phyloP scores from a whole-genome alignment of 1,284 basidiomycete genomes.

The Microbotryum silenes-acaulis region DNA sequence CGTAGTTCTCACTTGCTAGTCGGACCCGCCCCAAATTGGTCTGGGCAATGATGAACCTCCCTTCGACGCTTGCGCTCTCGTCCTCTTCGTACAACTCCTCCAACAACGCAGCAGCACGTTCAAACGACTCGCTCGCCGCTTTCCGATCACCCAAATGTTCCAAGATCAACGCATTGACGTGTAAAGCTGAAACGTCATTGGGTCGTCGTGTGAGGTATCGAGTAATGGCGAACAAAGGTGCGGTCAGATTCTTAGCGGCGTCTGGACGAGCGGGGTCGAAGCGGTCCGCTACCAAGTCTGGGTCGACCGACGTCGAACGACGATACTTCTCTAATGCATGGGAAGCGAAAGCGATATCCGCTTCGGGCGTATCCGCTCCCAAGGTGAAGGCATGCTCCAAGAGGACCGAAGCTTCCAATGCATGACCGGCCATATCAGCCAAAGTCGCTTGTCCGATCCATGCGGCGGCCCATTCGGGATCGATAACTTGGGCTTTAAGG shows the following conservation, averaged over 20 bases:
- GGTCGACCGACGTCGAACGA: conserved; percentile 28
- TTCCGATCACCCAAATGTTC: conserved; percentile 71
- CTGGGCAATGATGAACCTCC: conserved; percentile 72
- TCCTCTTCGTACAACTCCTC: conserved; percentile 81
- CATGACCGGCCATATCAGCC: conserved; percentile 59
- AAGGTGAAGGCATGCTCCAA: conserved; percentile 70
- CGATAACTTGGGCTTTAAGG: conserved; percentile 76
- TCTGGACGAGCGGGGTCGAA: conserved; percentile 24
- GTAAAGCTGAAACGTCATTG: conserved; percentile 63
- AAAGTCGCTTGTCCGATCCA: conserved; percentile 92
- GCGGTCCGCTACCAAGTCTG: conserved; percentile 48
- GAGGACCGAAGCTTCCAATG: conserved; percentile 58
- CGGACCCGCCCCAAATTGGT: conserved; percentile 71
- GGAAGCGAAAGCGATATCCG: conserved; percentile 70
- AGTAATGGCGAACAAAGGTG: conserved; percentile 66
- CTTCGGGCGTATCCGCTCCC: conserved; percentile 55
- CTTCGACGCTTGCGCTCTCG: conserved; percentile 69
- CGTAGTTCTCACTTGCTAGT: conserved; percentile 54
- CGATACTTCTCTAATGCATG: conserved; percentile 53
- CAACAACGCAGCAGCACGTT: conserved; percentile 62
- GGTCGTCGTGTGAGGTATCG: conserved; percentile 66
- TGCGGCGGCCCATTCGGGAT: conserved; percentile 81
- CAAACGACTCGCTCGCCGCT: conserved; percentile 54
- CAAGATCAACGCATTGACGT: conserved; percentile 77
- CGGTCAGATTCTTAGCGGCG: conserved; percentile 24